Base-by-base conservation (phyloP, 805 yeast genomes). In the Suhomyces tanzawaensis region DNA sequence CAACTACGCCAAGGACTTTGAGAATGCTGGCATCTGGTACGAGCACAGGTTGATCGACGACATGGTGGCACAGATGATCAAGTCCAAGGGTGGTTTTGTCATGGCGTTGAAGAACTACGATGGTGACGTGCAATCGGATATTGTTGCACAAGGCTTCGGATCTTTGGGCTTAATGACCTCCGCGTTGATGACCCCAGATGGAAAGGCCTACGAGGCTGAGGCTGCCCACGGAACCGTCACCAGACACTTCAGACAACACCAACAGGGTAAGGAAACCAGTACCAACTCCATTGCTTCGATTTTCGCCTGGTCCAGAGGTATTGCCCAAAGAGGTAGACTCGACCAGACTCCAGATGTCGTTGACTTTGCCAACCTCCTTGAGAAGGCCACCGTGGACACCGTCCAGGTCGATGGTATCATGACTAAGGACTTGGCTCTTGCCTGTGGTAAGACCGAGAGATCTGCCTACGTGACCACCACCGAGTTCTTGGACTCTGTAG, bases 181-280 rank as follows among this genome's bases (percentile, higher is more conserved):
- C 8, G 86, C 81, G 28, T 73, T 85, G 47, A 80, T 84, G 69
- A 81, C 91, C 13, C 90, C 91, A 36, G 91, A 85, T 64, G 93
- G 93, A 29, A 82, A 82, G 59, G 79, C 89, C n/a, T 85, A 81
- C 51, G 93, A 85, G 68, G 73, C 85, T 43, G 93, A 85, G 62
- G 91, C 91, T 42, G 93, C 93, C 23, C 93, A 85, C 55, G 93
- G 93, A 52, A 85, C 93, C 13, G 93, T 85, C 46, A 85, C 93
- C 22, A 81, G 93, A 76, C 93, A 85, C 58, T 85, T 70, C 68
- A 81, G 91, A 76, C 85, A 79, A 62, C 79, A 81, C 52, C 91
- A 85, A 64, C 78, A 78, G 55, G 91, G 91, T 45, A 81, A 83
- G 57, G 87, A 82, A 59, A 85, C 93, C 7, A 82, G 90, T 4